Evolutionary conservation across 352 stramenopile genomes (phyloP).

Genomic region (Phytophthora chlamydospora): DNA sequence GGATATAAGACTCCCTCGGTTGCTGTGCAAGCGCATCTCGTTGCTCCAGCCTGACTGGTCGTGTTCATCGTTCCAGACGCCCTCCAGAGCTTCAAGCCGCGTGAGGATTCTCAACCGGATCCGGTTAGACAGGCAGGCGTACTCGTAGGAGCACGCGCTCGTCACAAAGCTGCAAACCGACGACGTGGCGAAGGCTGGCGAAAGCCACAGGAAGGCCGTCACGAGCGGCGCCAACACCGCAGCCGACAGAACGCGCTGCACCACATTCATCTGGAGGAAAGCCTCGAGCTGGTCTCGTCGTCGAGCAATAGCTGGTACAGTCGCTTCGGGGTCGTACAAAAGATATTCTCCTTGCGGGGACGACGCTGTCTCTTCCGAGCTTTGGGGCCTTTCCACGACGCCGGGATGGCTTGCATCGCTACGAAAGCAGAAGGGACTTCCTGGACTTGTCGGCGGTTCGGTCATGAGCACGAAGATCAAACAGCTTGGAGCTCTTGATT

Average conservation of each 20-base stretch:
- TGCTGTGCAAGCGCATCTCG: constrained; percentile 3
- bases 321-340: not conserved
- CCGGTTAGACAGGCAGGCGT: constrained; percentile 65
- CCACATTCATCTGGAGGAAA: constrained; percentile 47
- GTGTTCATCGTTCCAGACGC: constrained; percentile 24
- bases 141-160: constrained; percentile 73
- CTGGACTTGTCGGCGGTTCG: no score
- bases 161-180: constrained; percentile 65
- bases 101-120: constrained; percentile 59
- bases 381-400: constrained; percentile 5
- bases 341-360: constrained; percentile 23
- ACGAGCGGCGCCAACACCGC: constrained; percentile 59
- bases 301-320: not conserved
- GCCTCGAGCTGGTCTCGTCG: not conserved
- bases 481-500: no score
- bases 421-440: not conserved
- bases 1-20: constrained; percentile 1
- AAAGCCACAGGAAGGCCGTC: constrained; percentile 70
- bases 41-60: not conserved
- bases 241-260: constrained; percentile 66
- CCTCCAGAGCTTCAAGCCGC: constrained; percentile 38
- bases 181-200: constrained; percentile 61
- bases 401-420: constrained; percentile 6
- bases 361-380: constrained; percentile 9
- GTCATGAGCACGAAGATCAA: no score